Evolutionary conservation across 257 asterid genomes (phyloP), one percentile per base, ranked within the genome.

Genomic region (Paulownia fortunei): DNA sequence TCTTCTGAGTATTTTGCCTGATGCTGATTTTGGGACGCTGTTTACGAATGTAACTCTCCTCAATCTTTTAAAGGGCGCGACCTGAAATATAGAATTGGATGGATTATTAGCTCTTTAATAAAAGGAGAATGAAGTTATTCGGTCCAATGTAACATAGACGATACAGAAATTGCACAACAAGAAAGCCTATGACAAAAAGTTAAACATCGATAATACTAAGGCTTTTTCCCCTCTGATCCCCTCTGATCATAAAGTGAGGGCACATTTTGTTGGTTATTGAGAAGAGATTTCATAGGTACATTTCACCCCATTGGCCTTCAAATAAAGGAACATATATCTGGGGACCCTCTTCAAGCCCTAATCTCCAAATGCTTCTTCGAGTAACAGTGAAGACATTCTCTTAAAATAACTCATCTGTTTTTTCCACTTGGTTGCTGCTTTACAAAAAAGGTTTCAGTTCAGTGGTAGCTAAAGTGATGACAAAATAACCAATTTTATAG

Each of bases 1-100:
- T 79, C 99, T 84, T 79, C 98, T 85, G 26, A 96, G 91, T 52
- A 96, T 90, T 79, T 96, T 96, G 72, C 99, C 98, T 0, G 99
- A 63, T 47, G 94, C 91, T 24, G 97, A 90, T 84, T 96, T 96
- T 19, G 99, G 99, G 67, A 96, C 97, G 3, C 77, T 87, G 80
- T 87, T 90, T 15, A 87, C 71, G 79, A 93, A 96, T 15, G 96
- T 85, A 47, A 96, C 97, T 75, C 88, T 82, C 68, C 83, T 79
- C 87, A 93, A 72, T 80, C 92, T 84, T 81, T 96, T 96, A 75
- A 79, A 96, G 5, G 94, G 97, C 16, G 98, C 97, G 27, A 93
- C 98, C 98, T 95, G 88, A 79, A 80, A 5, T 8, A 59, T 15
- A 36, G 34, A 23, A 47, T 66, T 19, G 0, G 11, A 1, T 1